These are phyloP conservation scores for Oleoguttula mirabilis DNA, from an alignment of 495 filamentous ascomycete species.

Conservation along the genomic window DNA sequence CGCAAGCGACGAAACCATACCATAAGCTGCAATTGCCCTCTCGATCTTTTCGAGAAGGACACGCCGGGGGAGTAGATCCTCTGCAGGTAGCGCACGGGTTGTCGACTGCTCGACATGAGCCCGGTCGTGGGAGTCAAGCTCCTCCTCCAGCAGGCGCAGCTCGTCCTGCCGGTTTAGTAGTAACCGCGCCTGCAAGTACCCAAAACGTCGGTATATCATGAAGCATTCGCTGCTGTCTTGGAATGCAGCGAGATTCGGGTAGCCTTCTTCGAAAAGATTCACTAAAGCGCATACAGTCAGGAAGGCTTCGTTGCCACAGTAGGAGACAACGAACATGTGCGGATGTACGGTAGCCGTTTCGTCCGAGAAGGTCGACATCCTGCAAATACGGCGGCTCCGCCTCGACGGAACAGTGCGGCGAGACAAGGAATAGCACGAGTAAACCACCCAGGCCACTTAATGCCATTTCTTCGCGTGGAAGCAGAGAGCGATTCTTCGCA, in stretches of 20 bases:
- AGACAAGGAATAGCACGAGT: too few relatives aligned
- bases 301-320: neutral
- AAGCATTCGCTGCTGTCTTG: slow-evolving; percentile 28
- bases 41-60: too few relatives aligned
- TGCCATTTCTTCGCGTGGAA: too few relatives aligned
- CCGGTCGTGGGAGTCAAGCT: slow-evolving; percentile 18
- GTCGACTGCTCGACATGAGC: slow-evolving; percentile 9
- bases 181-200: slow-evolving; percentile 24
- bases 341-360: neutral
- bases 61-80: too few relatives aligned
- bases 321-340: too few relatives aligned
- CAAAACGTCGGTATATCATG: slow-evolving; percentile 26
- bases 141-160: slow-evolving; percentile 20
- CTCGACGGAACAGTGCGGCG: too few relatives aligned
- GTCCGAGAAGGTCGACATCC: neutral
- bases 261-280: slow-evolving; percentile 17
- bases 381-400: too few relatives aligned
- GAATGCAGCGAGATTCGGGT: slow-evolving; percentile 24
- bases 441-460: too few relatives aligned
- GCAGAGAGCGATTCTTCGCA: too few relatives aligned
- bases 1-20: too few relatives aligned
- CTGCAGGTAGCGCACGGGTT: too few relatives aligned
- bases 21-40: too few relatives aligned
- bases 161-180: slow-evolving; percentile 26
- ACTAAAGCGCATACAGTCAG: neutral